Evolutionary conservation across 805 yeast species (phyloP).

Genomic region (Candida peoriensis): DNA sequence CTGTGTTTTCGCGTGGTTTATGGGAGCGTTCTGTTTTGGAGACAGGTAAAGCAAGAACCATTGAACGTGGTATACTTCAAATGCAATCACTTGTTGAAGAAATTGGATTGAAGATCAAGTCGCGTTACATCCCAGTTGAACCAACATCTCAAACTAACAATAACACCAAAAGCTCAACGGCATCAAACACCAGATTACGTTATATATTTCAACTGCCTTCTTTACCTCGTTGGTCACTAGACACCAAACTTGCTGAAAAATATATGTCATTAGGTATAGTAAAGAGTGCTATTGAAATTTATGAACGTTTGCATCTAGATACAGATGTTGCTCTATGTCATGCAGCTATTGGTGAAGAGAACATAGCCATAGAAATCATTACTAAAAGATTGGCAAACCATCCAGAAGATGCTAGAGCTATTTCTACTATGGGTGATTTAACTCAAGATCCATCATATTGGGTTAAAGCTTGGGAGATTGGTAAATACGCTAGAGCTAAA

Average conservation of each 20-base stretch:
- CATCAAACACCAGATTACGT: constrained; percentile 47
- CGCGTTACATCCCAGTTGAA: constrained; percentile 47
- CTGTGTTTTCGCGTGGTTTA: constrained; percentile 70
- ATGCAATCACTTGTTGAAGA: constrained; percentile 91
- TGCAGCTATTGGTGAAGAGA: constrained; percentile 76
- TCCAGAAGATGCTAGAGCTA: constrained; percentile 79
- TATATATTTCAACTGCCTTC: constrained; percentile 73
- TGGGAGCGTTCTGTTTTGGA: constrained; percentile 91
- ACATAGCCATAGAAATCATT: constrained; percentile 59
- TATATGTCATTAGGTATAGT: constrained; percentile 80
- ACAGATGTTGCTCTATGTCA: constrained; percentile 87
- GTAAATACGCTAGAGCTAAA: constrained; percentile 80
- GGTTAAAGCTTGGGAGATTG: constrained; percentile 84
- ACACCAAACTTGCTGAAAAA: constrained; percentile 76
- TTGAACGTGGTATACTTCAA: constrained; percentile 91
- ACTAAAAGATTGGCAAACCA: constrained; percentile 44
- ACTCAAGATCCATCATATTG: constrained; percentile 70
- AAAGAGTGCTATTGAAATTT: constrained; percentile 84
- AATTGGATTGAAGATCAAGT: constrained; percentile 60
- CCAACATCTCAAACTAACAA: constrained; percentile 19
- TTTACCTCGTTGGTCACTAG: constrained; percentile 82
- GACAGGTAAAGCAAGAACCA: constrained; percentile 73
- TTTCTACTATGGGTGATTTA: constrained; percentile 82
- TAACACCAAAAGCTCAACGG: constrained; percentile 11
- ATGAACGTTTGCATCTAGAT: constrained; percentile 68